Conservation (phyloP, 192 early-diverging fungal species). For the Backusella westeae region DNA sequence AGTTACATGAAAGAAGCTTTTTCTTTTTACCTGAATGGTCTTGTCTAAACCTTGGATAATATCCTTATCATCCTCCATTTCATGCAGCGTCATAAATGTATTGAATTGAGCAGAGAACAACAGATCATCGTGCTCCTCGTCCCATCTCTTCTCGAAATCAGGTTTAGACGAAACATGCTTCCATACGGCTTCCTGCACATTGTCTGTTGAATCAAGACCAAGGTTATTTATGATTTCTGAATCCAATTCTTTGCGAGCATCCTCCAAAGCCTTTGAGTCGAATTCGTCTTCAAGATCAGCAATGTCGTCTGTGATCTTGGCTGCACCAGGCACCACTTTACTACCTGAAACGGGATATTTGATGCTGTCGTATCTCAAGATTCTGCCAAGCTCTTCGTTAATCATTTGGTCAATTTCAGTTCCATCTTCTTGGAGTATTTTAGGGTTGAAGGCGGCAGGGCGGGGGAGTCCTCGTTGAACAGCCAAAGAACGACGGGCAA, state of each 20-base stretch:
- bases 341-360: conserved; percentile 69
- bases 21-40: conserved; percentile 29
- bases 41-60: conserved; percentile 35
- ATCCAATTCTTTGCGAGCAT: conserved; percentile 56
- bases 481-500: conserved; percentile 66
- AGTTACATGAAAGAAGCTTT: too few species aligned
- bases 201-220: conserved; percentile 26
- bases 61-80: conserved; percentile 31
- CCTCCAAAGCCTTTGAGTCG: conserved; percentile 49
- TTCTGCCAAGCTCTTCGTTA: conserved; percentile 64
- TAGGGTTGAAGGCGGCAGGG: conserved; percentile 42
- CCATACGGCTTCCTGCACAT: conserved; percentile 37
- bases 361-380: conserved; percentile 71
- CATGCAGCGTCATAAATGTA: conserved; percentile 29
- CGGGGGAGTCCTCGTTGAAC: conserved; percentile 79
- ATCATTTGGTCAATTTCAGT: conserved; percentile 57
- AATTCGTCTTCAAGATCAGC: conserved; percentile 61
- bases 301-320: conserved; percentile 25
- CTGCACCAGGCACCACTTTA: conserved; percentile 44
- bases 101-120: conserved; percentile 33
- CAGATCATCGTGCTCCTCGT: conserved; percentile 31
- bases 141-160: conserved; percentile 39
- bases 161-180: conserved; percentile 25
- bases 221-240: conserved; percentile 38
- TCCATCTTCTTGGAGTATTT: conserved; percentile 26